These are phyloP conservation scores for Ceratonia siliqua DNA, from an alignment of 306 rosid genomes.

Conservation along the genomic window DNA sequence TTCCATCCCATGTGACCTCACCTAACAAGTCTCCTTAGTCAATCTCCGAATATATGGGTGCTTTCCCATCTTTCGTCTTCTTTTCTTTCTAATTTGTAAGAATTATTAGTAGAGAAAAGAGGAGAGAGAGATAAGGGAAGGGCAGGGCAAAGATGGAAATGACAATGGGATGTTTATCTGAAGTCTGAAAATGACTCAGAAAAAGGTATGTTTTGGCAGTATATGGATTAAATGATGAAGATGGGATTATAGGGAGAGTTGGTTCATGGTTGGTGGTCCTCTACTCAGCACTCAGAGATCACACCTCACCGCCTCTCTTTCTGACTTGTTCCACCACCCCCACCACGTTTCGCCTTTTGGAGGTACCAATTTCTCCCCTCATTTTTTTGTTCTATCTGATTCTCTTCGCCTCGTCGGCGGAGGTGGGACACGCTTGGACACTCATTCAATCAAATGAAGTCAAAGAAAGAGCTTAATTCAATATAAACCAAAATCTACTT, in stretches of 20 bases:
- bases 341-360: slow-evolving; percentile 22
- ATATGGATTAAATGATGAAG: slow-evolving; percentile 26
- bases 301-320: neutral
- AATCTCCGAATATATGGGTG: neutral
- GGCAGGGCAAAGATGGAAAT: neutral
- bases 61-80: neutral
- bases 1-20: slow-evolving; percentile 51
- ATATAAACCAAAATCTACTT: no score
- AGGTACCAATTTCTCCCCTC: neutral
- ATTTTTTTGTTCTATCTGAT: no score
- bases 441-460: no score
- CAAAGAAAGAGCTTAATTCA: no score
- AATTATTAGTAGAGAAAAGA: no score
- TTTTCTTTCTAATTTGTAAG: no score
- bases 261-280: slow-evolving; percentile 12
- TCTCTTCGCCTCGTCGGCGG: no score
- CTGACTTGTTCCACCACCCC: neutral
- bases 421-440: no score
- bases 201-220: slow-evolving; percentile 66
- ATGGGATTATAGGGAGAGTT: slow-evolving; percentile 24
- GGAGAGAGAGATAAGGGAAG: neutral
- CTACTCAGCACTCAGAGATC: no score
- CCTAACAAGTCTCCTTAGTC: slow-evolving; percentile 34
- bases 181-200: neutral
- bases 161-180: neutral